phyloP scores from a whole-genome alignment of 371 early-diverging fungal species.

The Mucor saturninus region DNA sequence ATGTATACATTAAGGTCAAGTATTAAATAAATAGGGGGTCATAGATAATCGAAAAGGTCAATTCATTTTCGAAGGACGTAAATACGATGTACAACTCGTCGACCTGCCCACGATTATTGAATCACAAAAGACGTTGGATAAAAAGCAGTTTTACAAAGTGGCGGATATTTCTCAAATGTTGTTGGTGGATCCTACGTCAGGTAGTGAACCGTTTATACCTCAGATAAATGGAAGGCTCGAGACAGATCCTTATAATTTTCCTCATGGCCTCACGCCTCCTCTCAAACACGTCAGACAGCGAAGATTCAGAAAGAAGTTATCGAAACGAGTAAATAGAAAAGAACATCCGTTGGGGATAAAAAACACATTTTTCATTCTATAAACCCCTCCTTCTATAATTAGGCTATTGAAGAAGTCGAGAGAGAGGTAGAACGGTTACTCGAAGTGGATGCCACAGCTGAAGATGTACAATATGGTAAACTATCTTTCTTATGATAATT shows the following conservation, averaged over 20 bases:
- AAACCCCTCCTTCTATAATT: constrained; percentile 2
- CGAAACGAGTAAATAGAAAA: constrained; percentile 64
- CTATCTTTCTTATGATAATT: not conserved
- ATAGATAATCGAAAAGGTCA: constrained; percentile 77
- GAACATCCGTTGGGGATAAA: too few relatives aligned
- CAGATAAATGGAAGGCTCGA: constrained; percentile 34
- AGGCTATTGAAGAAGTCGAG: constrained; percentile 91
- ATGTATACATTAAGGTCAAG: not conserved
- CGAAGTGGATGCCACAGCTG: constrained; percentile 82
- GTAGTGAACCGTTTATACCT: constrained; percentile 34
- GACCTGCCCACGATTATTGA: constrained; percentile 97
- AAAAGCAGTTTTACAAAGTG: constrained; percentile 96
- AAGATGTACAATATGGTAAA: constrained; percentile 72
- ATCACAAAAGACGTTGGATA: constrained; percentile 94
- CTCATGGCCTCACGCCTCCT: constrained; percentile 93
- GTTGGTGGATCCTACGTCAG: constrained; percentile 54
- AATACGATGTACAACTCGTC: constrained; percentile 74
- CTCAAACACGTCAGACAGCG: constrained; percentile 84
- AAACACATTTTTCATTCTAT: too few relatives aligned
- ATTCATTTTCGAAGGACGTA: constrained; percentile 64
- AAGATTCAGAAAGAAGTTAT: constrained; percentile 90
- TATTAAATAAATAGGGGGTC: not conserved
- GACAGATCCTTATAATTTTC: constrained; percentile 66
- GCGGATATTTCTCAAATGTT: constrained; percentile 94
- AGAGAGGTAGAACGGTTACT: constrained; percentile 86